A percentile compares a stretch with the other conserved stretches of the same genome.
Conservation (phyloP, 2,329 filamentous ascomycete species). For the Paramyrothecium roridum region DNA sequence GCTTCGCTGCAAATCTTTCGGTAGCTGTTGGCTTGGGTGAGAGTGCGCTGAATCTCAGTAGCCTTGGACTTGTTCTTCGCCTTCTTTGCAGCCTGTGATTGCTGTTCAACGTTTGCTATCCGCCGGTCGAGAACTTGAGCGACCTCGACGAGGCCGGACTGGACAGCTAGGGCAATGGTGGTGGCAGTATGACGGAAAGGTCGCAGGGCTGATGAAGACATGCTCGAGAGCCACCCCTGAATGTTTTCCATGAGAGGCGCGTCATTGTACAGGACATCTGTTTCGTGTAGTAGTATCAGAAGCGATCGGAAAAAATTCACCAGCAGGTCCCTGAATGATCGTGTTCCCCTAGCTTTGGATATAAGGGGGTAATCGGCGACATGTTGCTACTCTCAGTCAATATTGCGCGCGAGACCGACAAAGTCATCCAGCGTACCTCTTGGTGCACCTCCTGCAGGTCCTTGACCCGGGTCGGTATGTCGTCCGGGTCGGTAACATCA, state of each 20-base stretch:
- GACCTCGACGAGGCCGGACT: conserved; percentile 72
- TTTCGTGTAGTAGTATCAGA: conserved; percentile 74
- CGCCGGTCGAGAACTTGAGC: conserved; percentile 68
- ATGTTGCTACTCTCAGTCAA: conserved; percentile 52
- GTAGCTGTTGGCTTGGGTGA: conserved; percentile 67
- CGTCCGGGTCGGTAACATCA: conserved; percentile 87
- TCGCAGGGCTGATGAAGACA: conserved; percentile 83
- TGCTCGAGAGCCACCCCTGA: conserved; percentile 81
- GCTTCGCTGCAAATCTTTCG: conserved; percentile 67
- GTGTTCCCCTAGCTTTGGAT: conserved; percentile 72
- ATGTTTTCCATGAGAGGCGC: conserved; percentile 80
- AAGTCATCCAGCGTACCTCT: conserved; percentile 49
- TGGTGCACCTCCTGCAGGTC: conserved; percentile 90
- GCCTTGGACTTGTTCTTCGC: conserved; percentile 76
- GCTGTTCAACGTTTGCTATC: conserved; percentile 73
- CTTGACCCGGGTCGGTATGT: conserved; percentile 70
- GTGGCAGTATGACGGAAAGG: conserved; percentile 95
- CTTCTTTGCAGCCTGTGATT: conserved; percentile 71
- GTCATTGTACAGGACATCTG: conserved; percentile 77
- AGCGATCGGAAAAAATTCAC: conserved; percentile 76
- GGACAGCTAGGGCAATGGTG: conserved; percentile 75
- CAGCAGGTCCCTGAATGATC: conserved; percentile 74
- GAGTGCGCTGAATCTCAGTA: conserved; percentile 67
- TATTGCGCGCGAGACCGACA: neutral
- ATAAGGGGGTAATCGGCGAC: conserved; percentile 91